phyloP scores from a whole-genome alignment of 176 grass and related monocot genomes.

The Zizania latifolia region DNA sequence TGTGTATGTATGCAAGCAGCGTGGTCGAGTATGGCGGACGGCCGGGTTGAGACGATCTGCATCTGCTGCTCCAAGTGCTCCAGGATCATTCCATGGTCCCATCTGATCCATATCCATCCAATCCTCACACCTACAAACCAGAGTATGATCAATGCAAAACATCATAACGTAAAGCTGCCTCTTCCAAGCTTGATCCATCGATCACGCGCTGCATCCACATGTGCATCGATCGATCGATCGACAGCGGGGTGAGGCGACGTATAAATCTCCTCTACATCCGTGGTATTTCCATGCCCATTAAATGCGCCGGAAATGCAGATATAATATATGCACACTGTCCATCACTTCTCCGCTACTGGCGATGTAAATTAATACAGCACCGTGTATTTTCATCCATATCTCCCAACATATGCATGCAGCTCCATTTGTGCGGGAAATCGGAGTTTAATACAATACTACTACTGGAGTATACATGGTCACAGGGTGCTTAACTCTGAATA shows the following conservation, averaged over 20 bases:
- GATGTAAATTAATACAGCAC: no score
- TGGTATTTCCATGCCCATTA: not conserved
- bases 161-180: no score
- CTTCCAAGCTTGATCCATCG: not conserved
- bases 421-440: not conserved
- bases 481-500: not conserved
- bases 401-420: no score
- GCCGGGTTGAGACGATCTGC: no score
- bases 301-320: slow-evolving; percentile 24
- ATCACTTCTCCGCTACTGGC: not conserved
- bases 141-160: no score
- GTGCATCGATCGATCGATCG: not conserved
- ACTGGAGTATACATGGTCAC: not conserved
- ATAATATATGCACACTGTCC: not conserved
- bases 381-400: not conserved
- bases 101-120: no score
- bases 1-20: no score
- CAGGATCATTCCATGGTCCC: no score
- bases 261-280: not conserved
- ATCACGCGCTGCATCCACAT: not conserved
- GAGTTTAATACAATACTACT: not conserved
- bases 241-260: not conserved
- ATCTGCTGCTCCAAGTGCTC: no score
- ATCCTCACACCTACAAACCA: no score
- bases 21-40: no score